Percentiles rank a stretch among this genome's conserved stretches.
Evolutionary conservation across 2,329 filamentous ascomycete species (phyloP).

Genomic region (Aspergillus sp.): DNA sequence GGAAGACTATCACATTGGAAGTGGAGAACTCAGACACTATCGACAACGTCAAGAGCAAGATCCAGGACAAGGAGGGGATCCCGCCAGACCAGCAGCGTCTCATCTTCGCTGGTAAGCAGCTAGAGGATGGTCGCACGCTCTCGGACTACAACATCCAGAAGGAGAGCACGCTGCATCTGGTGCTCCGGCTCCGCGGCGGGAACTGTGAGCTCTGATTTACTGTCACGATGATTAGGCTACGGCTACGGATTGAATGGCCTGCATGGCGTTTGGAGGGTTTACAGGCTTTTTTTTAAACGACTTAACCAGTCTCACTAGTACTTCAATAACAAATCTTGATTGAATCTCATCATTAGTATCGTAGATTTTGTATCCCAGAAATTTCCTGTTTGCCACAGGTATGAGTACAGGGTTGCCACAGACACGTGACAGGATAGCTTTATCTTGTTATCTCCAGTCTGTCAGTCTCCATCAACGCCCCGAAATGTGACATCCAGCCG

Average conservation of each 20-base stretch:
- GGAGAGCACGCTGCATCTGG: constrained; percentile 97
- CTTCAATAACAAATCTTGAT: too few relatives aligned
- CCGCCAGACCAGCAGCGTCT: constrained; percentile 96
- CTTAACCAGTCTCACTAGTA: constrained; percentile 12
- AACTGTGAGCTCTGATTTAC: constrained; percentile 36
- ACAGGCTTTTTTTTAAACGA: constrained; percentile 12
- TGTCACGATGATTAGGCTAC: constrained; percentile 12
- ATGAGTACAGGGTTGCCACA: too few relatives aligned
- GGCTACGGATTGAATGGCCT: constrained; percentile 22
- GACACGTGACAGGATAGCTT: too few relatives aligned
- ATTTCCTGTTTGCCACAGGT: too few relatives aligned
- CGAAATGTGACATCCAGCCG: constrained; percentile 24
- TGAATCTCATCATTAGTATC: too few relatives aligned
- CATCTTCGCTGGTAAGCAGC: constrained; percentile 98
- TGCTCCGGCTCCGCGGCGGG: constrained; percentile 97
- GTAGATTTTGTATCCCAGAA: too few relatives aligned
- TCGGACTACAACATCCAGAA: constrained; percentile 99
- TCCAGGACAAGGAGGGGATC: constrained; percentile 99
- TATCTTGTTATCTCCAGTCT: too few relatives aligned
- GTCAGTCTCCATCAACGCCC: constrained; percentile 5
- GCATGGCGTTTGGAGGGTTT: constrained; percentile 31
- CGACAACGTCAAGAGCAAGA: constrained; percentile 99
- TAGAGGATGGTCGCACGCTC: constrained; percentile 94
- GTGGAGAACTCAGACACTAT: constrained; percentile 98
- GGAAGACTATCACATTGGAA: constrained; percentile 99